These are phyloP conservation scores for Scedosporium dehoogii DNA, from an alignment of 2,329 filamentous ascomycete species.

Conservation along the genomic window DNA sequence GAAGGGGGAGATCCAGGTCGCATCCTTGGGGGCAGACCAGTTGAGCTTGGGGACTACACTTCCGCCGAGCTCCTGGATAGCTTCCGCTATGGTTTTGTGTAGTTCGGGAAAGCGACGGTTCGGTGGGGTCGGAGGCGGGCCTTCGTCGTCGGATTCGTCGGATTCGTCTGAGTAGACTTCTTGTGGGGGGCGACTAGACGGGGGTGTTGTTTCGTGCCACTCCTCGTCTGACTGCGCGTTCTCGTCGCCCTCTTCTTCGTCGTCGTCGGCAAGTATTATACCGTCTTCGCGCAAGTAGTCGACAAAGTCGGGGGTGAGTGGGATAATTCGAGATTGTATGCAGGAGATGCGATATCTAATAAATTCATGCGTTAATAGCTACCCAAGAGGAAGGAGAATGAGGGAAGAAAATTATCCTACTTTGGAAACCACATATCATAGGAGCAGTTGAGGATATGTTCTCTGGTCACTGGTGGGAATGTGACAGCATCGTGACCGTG, in stretches of 20 bases:
- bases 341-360: constrained; percentile 60
- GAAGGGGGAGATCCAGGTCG: constrained; percentile 75
- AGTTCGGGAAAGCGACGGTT: constrained; percentile 57
- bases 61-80: constrained; percentile 73
- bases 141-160: constrained; percentile 32
- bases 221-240: constrained; percentile 50
- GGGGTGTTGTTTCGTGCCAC: constrained; percentile 21
- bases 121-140: constrained; percentile 31
- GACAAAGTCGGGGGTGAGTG: constrained; percentile 65
- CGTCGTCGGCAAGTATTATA: constrained; percentile 73
- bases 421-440: constrained; percentile 86
- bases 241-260: constrained; percentile 32
- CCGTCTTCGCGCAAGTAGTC: constrained; percentile 86
- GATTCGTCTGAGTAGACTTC: constrained; percentile 28
- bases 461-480: constrained; percentile 75
- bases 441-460: constrained; percentile 89
- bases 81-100: constrained; percentile 65
- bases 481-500: constrained; percentile 21
- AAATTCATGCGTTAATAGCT: neutral
- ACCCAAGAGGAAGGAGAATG: neutral
- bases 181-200: constrained; percentile 15
- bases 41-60: constrained; percentile 88
- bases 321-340: constrained; percentile 77
- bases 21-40: constrained; percentile 95
- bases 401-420: constrained; percentile 25